phyloP scores from a whole-genome alignment of 495 filamentous ascomycete species.

The Neurospora sp. region DNA sequence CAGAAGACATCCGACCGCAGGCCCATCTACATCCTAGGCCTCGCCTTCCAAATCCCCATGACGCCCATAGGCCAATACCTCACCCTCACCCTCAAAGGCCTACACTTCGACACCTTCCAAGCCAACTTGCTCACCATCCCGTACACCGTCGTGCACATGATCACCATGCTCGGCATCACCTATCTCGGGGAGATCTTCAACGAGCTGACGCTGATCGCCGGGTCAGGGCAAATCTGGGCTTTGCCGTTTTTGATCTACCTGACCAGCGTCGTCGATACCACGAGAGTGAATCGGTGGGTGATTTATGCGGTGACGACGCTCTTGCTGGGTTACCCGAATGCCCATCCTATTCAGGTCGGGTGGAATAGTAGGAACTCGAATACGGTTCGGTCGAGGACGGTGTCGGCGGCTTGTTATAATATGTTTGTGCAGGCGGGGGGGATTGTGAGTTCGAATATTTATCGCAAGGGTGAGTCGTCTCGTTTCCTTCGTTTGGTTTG shows the following conservation, averaged over 20 bases:
- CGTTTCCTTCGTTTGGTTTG: constrained; percentile 20
- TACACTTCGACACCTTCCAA: constrained; percentile 61
- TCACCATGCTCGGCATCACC: constrained; percentile 37
- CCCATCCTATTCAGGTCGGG: constrained; percentile 54
- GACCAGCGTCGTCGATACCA: constrained; percentile 35
- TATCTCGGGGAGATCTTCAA: constrained; percentile 41
- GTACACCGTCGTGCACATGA: constrained; percentile 27
- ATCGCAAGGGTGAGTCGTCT: constrained; percentile 32
- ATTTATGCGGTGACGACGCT: constrained; percentile 48
- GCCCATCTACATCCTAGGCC: constrained; percentile 58
- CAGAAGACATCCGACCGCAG: not conserved
- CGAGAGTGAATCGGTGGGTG: constrained; percentile 40
- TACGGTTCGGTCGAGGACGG: constrained; percentile 44
- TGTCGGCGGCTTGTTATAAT: constrained; percentile 50
- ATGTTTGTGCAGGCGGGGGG: constrained; percentile 59
- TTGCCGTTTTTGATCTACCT: constrained; percentile 50
- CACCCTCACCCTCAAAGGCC: constrained; percentile 46
- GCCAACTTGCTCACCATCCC: constrained; percentile 45
- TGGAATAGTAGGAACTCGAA: constrained; percentile 55
- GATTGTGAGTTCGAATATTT: constrained; percentile 56
- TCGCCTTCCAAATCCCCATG: constrained; percentile 52
- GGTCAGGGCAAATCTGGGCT: constrained; percentile 42
- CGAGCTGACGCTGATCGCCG: constrained; percentile 38
- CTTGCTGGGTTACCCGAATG: constrained; percentile 47
- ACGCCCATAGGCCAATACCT: constrained; percentile 51